Conservation (phyloP, 2,329 filamentous ascomycete genomes). For the Apiospora marii region DNA sequence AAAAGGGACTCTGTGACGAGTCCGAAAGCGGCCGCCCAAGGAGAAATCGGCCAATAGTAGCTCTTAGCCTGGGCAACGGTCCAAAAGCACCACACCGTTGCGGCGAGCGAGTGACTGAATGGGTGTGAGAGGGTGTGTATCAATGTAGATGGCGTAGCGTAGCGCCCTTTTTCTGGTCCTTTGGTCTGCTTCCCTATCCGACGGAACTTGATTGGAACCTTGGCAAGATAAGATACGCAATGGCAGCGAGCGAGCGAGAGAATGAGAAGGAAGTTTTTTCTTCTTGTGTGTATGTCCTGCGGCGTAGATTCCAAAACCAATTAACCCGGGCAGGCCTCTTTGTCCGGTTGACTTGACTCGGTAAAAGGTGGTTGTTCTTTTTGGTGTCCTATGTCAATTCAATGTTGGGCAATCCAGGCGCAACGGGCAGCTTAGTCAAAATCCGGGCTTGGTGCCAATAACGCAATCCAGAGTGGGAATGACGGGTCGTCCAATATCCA, state of each 20-base stretch:
- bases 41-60: conserved; percentile 20
- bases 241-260: not conserved
- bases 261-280: not conserved
- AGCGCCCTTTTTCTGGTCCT: not conserved
- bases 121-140: conserved; percentile 16
- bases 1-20: conserved; percentile 24
- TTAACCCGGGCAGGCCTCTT: not conserved
- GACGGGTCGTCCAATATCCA: conserved; percentile 19
- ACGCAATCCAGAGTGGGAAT: conserved; percentile 20
- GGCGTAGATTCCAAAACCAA: not conserved
- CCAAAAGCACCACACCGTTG: conserved; percentile 9
- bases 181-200: conserved; percentile 7
- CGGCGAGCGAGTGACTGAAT: conserved; percentile 10
- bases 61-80: conserved; percentile 1
- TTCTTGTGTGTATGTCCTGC: not conserved
- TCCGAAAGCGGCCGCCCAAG: conserved; percentile 23
- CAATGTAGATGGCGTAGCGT: not conserved
- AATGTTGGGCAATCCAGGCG: conserved; percentile 13
- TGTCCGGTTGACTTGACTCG: conserved; percentile 15
- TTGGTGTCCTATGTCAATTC: not conserved
- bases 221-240: not conserved
- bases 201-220: conserved; percentile 11
- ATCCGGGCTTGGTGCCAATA: conserved; percentile 13
- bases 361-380: conserved; percentile 6
- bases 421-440: conserved; percentile 21